Evolutionary conservation across 495 filamentous ascomycete species (phyloP).

Genomic region (Daldinia caldariorum): DNA sequence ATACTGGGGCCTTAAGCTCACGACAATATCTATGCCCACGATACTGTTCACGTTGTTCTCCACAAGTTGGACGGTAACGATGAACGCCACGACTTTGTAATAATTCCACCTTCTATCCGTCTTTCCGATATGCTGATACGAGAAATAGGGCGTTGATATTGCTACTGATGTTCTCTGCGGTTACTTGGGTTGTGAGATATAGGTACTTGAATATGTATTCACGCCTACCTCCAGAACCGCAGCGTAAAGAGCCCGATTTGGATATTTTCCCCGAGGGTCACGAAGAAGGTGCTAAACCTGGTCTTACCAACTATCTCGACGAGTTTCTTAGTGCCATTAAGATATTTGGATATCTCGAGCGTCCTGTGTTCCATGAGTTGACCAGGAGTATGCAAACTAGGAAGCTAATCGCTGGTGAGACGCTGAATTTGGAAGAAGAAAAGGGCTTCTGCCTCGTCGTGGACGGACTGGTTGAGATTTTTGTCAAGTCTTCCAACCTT

Average conservation of each 20-base stretch:
- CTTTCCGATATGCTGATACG: constrained; percentile 31
- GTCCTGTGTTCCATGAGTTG: constrained; percentile 96
- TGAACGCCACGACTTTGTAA: constrained; percentile 97
- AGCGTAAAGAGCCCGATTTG: constrained; percentile 93
- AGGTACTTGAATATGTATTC: constrained; percentile 95
- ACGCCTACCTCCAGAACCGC: constrained; percentile 89
- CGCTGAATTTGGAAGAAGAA: constrained; percentile 92
- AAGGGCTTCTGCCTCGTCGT: constrained; percentile 98
- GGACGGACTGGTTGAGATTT: constrained; percentile 96
- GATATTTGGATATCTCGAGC: constrained; percentile 96
- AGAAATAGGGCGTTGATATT: constrained; percentile 76
- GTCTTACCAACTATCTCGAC: constrained; percentile 92
- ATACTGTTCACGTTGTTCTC: constrained; percentile 93
- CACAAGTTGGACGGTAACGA: constrained; percentile 94
- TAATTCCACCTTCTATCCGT: constrained; percentile 32
- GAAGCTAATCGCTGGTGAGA: constrained; percentile 95
- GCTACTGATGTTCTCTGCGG: constrained; percentile 75
- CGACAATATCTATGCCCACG: constrained; percentile 87
- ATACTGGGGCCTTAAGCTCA: constrained; percentile 84
- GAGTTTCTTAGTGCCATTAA: constrained; percentile 99
- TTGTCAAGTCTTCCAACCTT: constrained; percentile 87
- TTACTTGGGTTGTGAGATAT: constrained; percentile 94
- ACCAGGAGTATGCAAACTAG: constrained; percentile 97
- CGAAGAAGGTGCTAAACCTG: constrained; percentile 88
- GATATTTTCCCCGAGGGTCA: constrained; percentile 94